A percentile compares a stretch with the other conserved stretches of the same genome.
phyloP scores from a whole-genome alignment of 306 rosid genomes.

The Quercus berberidifolia region DNA sequence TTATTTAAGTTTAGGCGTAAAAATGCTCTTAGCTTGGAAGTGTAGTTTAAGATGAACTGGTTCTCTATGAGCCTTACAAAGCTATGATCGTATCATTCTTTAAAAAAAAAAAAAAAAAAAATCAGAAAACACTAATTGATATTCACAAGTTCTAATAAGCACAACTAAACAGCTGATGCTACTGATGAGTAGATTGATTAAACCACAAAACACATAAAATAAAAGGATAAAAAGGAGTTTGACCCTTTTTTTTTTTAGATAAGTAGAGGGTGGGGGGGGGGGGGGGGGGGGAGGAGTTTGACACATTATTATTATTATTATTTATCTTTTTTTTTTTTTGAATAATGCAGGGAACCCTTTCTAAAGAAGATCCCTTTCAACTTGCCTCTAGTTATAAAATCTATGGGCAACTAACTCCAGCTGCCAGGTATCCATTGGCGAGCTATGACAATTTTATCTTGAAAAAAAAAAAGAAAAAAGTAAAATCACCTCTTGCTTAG shows the following conservation, averaged over 20 bases:
- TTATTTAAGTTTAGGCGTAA: neutral
- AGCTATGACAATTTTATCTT: no score
- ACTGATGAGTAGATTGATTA: neutral
- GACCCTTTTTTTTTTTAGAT: neutral
- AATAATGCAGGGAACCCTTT: no score
- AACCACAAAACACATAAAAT: neutral
- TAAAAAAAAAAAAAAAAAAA: no score
- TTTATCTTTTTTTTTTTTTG: no score
- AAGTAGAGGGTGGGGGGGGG: no score
- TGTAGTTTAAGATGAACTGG: neutral
- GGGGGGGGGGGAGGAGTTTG: no score
- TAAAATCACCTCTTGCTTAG: constrained; percentile 74
- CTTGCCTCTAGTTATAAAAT: no score
- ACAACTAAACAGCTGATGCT: neutral
- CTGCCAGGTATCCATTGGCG: no score
- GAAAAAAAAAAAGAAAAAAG: neutral
- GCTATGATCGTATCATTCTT: neutral
- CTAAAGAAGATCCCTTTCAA: no score
- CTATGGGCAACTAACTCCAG: no score
- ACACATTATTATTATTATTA: no score
- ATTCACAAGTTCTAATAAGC: neutral
- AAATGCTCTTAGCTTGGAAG: neutral
- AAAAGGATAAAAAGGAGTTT: neutral
- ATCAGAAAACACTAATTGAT: neutral
- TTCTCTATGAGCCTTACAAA: no score